Percentiles rank a stretch among this genome's conserved stretches.
Evolutionary conservation across 2,329 filamentous ascomycete species (phyloP).

Genomic region (Colletotrichum theobromicola): DNA sequence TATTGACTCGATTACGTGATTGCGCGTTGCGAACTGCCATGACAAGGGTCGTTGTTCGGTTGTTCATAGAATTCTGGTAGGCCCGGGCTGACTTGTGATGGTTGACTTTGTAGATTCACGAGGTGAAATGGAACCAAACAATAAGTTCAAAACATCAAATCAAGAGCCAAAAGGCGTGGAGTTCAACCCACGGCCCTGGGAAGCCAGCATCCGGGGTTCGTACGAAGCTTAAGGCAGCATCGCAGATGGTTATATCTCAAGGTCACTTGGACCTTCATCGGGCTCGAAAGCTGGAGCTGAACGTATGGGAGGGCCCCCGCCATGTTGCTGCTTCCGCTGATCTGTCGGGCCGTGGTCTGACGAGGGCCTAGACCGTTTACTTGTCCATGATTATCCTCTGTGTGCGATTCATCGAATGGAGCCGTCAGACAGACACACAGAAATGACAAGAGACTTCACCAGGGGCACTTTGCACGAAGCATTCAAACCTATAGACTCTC

Average conservation of each 20-base stretch:
- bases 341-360: background rate
- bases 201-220: background rate
- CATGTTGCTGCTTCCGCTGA: background rate
- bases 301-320: background rate
- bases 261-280: background rate
- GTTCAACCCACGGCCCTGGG: too few relatives aligned
- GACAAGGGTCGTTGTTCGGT: background rate
- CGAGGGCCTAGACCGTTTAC: background rate
- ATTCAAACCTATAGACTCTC: background rate
- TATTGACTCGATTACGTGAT: conserved; percentile 4
- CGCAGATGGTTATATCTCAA: background rate
- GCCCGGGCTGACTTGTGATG: background rate
- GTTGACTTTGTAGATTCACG: background rate
- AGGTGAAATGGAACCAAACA: background rate
- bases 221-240: background rate
- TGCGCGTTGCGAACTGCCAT: background rate
- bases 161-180: background rate
- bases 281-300: background rate
- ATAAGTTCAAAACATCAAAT: background rate
- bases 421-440: background rate
- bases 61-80: background rate
- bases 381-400: too few relatives aligned
- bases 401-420: background rate
- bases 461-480: background rate
- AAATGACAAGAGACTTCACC: background rate